Evolutionary conservation across 2,329 filamentous ascomycete species (phyloP).

Genomic region (Stachybotrys chlorohalonatus): DNA sequence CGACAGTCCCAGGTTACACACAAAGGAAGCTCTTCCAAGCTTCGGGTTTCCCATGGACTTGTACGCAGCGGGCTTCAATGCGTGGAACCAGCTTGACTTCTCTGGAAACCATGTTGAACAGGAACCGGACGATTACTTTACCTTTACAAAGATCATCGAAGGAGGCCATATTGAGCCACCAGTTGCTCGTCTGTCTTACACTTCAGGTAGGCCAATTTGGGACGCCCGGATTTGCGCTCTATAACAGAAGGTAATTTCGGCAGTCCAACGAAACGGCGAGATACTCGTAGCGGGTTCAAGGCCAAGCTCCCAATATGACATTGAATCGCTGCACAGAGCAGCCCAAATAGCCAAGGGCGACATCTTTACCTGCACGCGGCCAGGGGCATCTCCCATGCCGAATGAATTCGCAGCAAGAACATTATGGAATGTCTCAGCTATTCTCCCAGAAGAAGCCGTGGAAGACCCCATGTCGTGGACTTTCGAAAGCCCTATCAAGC

Average conservation of each 20-base stretch:
- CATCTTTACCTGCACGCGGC: constrained; percentile 3
- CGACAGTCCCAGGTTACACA: too few relatives aligned
- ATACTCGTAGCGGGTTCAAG: constrained; percentile 12
- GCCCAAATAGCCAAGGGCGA: constrained; percentile 9
- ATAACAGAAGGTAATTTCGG: not conserved
- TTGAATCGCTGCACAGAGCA: constrained; percentile 1
- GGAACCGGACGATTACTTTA: constrained; percentile 35
- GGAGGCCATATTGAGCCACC: constrained; percentile 25
- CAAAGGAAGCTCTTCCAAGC: too few relatives aligned
- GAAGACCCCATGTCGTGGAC: constrained; percentile 10
- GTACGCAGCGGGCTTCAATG: constrained; percentile 48
- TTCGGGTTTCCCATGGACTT: constrained; percentile 30
- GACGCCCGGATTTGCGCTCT: not conserved
- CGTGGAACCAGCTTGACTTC: constrained; percentile 46
- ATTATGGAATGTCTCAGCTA: constrained; percentile 6
- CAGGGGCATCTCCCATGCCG: not conserved
- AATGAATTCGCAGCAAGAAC: not conserved
- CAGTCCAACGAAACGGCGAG: constrained; percentile 10
- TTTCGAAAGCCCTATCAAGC: constrained; percentile 17
- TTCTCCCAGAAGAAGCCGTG: constrained; percentile 6
- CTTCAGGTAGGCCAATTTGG: constrained; percentile 26
- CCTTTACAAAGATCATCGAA: constrained; percentile 33
- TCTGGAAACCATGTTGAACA: constrained; percentile 1
- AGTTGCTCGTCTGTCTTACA: constrained; percentile 31
- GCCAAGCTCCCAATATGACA: constrained; percentile 1